Base-by-base conservation (phyloP, 148 eudicot species). In the Pouteria glomerata region DNA sequence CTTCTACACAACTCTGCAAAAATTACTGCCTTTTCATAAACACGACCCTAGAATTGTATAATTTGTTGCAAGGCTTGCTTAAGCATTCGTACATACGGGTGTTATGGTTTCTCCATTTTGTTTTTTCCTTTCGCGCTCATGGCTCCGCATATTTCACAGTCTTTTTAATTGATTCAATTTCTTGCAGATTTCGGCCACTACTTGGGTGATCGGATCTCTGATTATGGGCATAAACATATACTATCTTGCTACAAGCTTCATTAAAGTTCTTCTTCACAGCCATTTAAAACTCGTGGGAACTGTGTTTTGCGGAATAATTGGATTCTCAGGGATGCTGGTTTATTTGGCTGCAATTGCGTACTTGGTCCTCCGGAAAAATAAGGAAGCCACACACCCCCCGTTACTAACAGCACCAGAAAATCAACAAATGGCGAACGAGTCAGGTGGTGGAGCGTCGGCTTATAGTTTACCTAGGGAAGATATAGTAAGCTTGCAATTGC, bases 191-290 rank as follows among this genome's bases (percentile, higher is more conserved):
- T 85, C 99, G 27, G 86, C 89, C 69, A 74, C 84, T 60, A 88
- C 97, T 45, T 96, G 99, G 99, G 44, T 83, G n/a, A 92, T 96
- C 51, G 94, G 97, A 37, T 85, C 89, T 56, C 74, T 96, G 60
- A 88, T 96, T 56, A 96, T 96, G 90, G 90, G 80, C 77, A 90
- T 96, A 53, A 96, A 96, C 63, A 76, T 96, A 27, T 96, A 88
- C 83, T 96, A 86, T 75, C 84, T 96, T 0, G 85, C 82, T 27
- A 81, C 89, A 69, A 83, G 84, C 77, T 86, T 92, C 74, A 73
- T 90, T 58, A 76, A 82, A 72, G 81, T 91, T 47, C 88, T 96
- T 57, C 72, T 86, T 42, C 83, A 83, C 61, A 88, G 93, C 82
- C 84, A 85, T 79, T 52, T 88, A 37, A 72, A 79, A 55, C 61